These are phyloP conservation scores for Castanea crenata DNA, from an alignment of 306 rosid species.

Conservation along the genomic window DNA sequence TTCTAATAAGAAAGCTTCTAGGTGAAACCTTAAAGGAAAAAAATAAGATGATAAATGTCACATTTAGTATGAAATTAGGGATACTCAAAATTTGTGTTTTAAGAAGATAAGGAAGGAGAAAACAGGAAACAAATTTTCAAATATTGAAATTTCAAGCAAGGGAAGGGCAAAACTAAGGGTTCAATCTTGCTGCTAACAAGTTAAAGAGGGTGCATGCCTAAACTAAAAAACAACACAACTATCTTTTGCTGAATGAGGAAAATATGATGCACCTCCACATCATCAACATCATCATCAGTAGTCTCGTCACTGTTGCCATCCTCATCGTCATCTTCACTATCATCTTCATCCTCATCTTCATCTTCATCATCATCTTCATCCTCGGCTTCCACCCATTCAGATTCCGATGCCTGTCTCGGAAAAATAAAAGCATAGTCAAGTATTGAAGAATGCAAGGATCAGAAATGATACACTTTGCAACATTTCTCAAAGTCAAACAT, in stretches of 20 bases:
- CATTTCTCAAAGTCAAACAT: not conserved
- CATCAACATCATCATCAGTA: slow-evolving; percentile 54
- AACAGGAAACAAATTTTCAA: slow-evolving; percentile 15
- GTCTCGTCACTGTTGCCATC: slow-evolving; percentile 45
- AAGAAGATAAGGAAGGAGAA: slow-evolving; percentile 9
- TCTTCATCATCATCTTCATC: slow-evolving; percentile 78
- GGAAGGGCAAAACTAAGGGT: not conserved
- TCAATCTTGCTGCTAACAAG: not conserved
- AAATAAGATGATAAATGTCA: not conserved
- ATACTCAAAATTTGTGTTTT: not conserved
- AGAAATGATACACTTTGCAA: not conserved
- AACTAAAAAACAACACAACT: not conserved
- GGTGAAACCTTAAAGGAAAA: not conserved
- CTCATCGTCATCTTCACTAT: slow-evolving; percentile 45
- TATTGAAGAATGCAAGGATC: not conserved
- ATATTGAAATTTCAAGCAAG: not conserved
- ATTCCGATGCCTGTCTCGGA: slow-evolving; percentile 63
- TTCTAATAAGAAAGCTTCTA: not conserved
- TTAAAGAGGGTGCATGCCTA: not conserved
- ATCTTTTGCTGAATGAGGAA: not conserved
- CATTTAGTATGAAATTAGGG: not conserved
- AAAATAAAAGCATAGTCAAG: slow-evolving; percentile 28
- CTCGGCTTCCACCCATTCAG: slow-evolving; percentile 97
- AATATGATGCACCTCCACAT: slow-evolving; percentile 41
- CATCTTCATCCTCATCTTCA: slow-evolving; percentile 53